These are phyloP conservation scores for Hanseniaspora lindneri DNA, from an alignment of 805 yeast species.

Conservation along the genomic window DNA sequence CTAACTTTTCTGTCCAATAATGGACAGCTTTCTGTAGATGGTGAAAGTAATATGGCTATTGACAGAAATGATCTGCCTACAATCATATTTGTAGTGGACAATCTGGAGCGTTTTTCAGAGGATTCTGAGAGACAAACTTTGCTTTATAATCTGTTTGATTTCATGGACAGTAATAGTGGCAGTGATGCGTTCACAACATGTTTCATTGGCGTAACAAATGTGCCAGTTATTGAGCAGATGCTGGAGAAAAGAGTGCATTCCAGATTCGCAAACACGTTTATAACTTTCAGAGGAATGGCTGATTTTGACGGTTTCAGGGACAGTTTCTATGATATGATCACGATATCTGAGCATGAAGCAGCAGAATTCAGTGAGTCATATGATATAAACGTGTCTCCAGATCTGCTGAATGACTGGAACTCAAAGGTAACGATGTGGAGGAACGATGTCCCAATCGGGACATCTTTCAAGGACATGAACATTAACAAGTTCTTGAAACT, in stretches of 20 bases:
- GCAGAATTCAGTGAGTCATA: neutral
- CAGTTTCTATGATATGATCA: slow-evolving; percentile 35
- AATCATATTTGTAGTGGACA: slow-evolving; percentile 70
- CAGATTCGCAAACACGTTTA: slow-evolving; percentile 70
- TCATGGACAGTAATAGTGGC: slow-evolving; percentile 42
- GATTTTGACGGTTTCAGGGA: slow-evolving; percentile 40
- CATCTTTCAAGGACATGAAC: slow-evolving; percentile 23
- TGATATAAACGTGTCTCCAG: no score
- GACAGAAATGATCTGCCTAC: slow-evolving; percentile 34
- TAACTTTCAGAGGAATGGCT: slow-evolving; percentile 44
- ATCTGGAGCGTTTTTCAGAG: slow-evolving; percentile 64
- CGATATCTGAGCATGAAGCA: slow-evolving; percentile 20
- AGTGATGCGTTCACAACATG: slow-evolving; percentile 57
- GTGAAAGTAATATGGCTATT: slow-evolving; percentile 16
- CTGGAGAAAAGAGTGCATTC: slow-evolving; percentile 86
- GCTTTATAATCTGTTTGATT: slow-evolving; percentile 75
- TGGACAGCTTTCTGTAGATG: slow-evolving; percentile 24
- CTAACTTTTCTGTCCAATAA: slow-evolving; percentile 14
- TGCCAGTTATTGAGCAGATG: slow-evolving; percentile 62
- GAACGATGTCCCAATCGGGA: neutral
- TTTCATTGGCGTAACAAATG: slow-evolving; percentile 68
- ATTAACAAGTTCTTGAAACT: slow-evolving; percentile 2
- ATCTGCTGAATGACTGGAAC: slow-evolving; percentile 3
- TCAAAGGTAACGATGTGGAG: neutral
- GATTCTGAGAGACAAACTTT: slow-evolving; percentile 63